Evolutionary conservation across 1,139 yeast genomes (phyloP), one percentile per base, ranked within the genome.

Genomic region (Protomyces pachydermus): DNA sequence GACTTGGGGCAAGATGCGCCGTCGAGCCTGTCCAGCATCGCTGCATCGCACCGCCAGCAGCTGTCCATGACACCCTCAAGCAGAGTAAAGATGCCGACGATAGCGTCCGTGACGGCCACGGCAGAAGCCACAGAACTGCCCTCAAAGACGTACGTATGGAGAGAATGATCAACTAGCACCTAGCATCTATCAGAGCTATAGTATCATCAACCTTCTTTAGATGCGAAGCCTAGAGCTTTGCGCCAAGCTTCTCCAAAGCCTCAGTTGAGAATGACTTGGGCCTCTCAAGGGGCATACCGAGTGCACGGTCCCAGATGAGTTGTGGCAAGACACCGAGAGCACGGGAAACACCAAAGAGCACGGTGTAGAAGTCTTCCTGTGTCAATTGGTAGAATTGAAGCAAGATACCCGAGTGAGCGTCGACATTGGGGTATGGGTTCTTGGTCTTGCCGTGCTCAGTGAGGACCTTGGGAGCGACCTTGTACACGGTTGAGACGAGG

Each of bases 351-450:
- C 98, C 98, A 78, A 93, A 93, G 76, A 91, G 84, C 65, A 93
- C 98, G 65, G 98, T 93, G 85, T 93, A 93, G 88, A 90, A 93
- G 65, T 95, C 86, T 74, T 91, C 88, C 82, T 93, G 96, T 68
- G 88, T 88, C 79, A 93, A 84, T 71, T 98, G 98, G 82, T 91
- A 93, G 85, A 93, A 91, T 80, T 91, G 96, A 81, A 93, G 86
- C 73, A 93, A 81, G 71, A 91, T 96, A 81, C 98, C 98, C 64
- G 97, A 91, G 80, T 90, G 96, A 67, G 97, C 89, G 80, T 91
- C 98, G 73, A 91, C 98, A 79, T 91, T 91, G 79, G 98, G 98
- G 93, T 93, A 91, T 80, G 97, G 97, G 85, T 91, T 91, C 85
- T 90, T 89, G 76, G 97, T 91, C 85, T 91, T 91, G 79, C 98